Base-by-base conservation (phyloP, 2,329 filamentous ascomycete species). In the Knoxdaviesia proteae region DNA sequence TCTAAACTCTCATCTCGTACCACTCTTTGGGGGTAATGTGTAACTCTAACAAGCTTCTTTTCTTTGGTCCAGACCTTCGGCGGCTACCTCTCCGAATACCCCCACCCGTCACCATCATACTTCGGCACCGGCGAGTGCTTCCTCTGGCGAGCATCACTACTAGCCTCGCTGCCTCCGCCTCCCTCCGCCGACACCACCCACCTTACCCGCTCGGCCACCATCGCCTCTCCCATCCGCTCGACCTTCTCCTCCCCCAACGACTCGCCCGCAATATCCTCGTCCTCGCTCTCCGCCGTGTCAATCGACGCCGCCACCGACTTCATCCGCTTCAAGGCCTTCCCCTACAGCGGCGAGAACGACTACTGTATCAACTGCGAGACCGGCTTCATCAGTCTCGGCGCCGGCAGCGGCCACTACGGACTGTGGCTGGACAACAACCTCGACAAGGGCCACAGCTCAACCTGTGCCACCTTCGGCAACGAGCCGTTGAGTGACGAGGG, bases 51-150 rank as follows among this genome's bases (percentile, higher is more conserved):
- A 9, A 41, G 34, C 11, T 10, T 38, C 5, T 34, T 20, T 6
- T 10, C 34, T 32, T 10, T 30, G 9, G 6, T 38, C 7, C 48
- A 79, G 71, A 71, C 84, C 37, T 98, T 98, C 56, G 90, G 90
- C 54, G 87, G 87, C 42, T 96, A 96, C 58, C 74, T 96, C 43
- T 92, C 84, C 42, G 88, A 98, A 56, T 69, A 81, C 41, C 87
- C 88, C 7, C 82, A 80, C 51, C 83, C 84, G 0, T 67, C 75
- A 1, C 62, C 84, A 3, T 81, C 87, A 48, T 98, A 94, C 65
- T 98, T 83, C 58, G 90, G 90, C 53, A 94, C 84, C 8, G 90
- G 90, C 52, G 90, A 98, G 60, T 96, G 88, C 60, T 98, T 80
- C 40, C 70, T 78, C 47, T 78, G 73, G 55, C 59, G 76, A 11